Conservation (phyloP, 768 basidiomycete genomes). For the Suillus clintonianus region DNA sequence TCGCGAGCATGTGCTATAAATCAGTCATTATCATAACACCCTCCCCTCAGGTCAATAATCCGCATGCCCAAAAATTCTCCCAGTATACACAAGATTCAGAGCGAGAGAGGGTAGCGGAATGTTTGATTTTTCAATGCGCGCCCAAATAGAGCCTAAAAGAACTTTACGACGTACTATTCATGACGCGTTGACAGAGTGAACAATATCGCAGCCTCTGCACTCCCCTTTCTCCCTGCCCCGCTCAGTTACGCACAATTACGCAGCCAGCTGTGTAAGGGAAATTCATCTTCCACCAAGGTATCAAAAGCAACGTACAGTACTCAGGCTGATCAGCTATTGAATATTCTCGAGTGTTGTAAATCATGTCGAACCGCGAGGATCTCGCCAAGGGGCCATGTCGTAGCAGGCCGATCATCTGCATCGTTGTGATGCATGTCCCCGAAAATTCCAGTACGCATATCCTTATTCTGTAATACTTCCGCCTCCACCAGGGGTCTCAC, state of each 20-base stretch:
- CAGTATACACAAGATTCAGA: not conserved
- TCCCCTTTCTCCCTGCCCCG: not conserved
- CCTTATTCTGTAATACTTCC: constrained; percentile 46
- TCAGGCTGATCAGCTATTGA: constrained; percentile 66
- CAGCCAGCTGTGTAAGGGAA: not conserved
- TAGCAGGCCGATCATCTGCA: constrained; percentile 64
- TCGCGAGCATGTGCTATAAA: too few species aligned
- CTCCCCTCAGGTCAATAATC: not conserved
- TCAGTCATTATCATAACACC: too few species aligned
- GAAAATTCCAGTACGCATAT: constrained; percentile 51
- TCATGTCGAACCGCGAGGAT: constrained; percentile 90
- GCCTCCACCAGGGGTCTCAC: constrained; percentile 66
- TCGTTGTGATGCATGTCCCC: constrained; percentile 20
- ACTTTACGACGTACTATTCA: not conserved
- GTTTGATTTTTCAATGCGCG: not conserved
- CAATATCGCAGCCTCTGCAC: not conserved
- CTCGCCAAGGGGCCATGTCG: constrained; percentile 96
- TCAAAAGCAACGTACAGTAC: not conserved
- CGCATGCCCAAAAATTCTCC: not conserved
- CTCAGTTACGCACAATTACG: not conserved
- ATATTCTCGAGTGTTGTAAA: constrained; percentile 92
- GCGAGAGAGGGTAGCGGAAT: not conserved
- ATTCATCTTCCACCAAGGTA: not conserved
- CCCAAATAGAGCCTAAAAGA: not conserved
- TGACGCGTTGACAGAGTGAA: not conserved